Base-by-base conservation (phyloP, 805 yeast genomes). In the Candida rishiriensis region DNA sequence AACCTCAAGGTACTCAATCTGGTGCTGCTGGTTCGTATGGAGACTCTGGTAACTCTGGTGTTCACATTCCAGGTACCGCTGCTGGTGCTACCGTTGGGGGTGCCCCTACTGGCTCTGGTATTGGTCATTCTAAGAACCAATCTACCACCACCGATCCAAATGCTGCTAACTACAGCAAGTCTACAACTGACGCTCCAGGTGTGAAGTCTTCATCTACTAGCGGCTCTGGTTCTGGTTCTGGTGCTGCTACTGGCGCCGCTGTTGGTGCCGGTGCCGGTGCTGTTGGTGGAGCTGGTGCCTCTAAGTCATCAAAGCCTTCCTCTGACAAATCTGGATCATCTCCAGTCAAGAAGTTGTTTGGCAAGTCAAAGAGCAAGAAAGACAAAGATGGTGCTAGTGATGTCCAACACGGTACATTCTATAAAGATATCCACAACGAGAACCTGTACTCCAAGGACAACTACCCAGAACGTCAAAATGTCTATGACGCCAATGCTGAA, bases 321-420 rank as follows among this genome's bases (percentile, higher is more conserved):
- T 30, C 12, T 13, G 14, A n/a, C 14, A 30, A 30, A 9, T 30
- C 14, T 13, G 28, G 32, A 29, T n/a, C 18, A 38, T 32, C 41
- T 8, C 32, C 31, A 10, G 38, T 26, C 32, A 33, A 40, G 28
- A 34, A 18, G n/a, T 34, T 28, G 32, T 29, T 34, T 15, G 36
- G 34, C 26, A 42, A 18, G 29, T 33, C 34, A 28, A 36, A 36
- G 36, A 15, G 15, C 14, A 36, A 34, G n/a, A 14, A 14, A 7
- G 33, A 9, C 26, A 15, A 18, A 16, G 36, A 37, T 30, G 7
- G 26, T 21, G 38, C 10, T 9, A 11, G 29, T 29, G 45, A 36
- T 9, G 36, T 41, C 15, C 56, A 50, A 38, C 39, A 50, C 29
- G 53, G 53, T 14, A 50, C 52, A 3, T 47, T 47, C 14, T 48